Percentiles rank a stretch among this genome's conserved stretches.
Evolutionary conservation across 768 basidiomycete genomes (phyloP).

Genomic region (Cubamyces lactineus): DNA sequence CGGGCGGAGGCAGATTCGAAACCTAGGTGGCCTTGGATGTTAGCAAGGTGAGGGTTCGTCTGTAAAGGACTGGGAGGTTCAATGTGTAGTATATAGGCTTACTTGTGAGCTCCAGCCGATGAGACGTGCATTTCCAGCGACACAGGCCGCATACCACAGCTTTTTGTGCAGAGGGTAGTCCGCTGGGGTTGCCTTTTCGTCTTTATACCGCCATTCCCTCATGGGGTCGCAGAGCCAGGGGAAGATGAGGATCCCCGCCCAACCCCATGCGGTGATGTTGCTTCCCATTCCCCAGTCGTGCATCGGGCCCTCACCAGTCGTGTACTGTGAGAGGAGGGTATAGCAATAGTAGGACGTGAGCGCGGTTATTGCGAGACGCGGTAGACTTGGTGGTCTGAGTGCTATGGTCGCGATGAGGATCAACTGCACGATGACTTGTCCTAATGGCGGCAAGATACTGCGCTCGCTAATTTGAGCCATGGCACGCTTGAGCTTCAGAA

Average conservation of each 20-base stretch:
- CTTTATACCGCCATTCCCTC: not conserved
- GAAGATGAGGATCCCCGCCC: not conserved
- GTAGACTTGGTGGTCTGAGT: not conserved
- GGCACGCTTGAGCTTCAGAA: too few relatives aligned
- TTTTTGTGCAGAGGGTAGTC: not conserved
- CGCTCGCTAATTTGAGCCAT: not conserved
- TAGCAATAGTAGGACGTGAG: not conserved
- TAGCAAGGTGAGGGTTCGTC: not conserved
- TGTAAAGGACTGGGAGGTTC: not conserved
- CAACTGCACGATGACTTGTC: not conserved
- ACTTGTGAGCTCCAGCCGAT: constrained; percentile 1
- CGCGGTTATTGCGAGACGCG: not conserved
- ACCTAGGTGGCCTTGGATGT: constrained; percentile 4
- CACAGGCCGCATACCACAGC: not conserved
- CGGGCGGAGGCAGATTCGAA: constrained; percentile 8
- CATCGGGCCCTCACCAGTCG: not conserved
- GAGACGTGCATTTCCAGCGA: not conserved
- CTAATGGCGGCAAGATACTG: not conserved
- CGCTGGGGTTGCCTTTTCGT: not conserved
- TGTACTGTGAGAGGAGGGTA: not conserved
- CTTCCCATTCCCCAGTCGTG: not conserved
- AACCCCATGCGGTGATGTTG: not conserved
- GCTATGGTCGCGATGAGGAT: not conserved
- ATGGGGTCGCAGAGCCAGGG: constrained; percentile 2
- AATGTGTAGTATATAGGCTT: not conserved